Percentiles rank a stretch among this genome's conserved stretches.
Evolutionary conservation across 2,329 filamentous ascomycete species (phyloP).

Genomic region (Bipolaris oryzae): DNA sequence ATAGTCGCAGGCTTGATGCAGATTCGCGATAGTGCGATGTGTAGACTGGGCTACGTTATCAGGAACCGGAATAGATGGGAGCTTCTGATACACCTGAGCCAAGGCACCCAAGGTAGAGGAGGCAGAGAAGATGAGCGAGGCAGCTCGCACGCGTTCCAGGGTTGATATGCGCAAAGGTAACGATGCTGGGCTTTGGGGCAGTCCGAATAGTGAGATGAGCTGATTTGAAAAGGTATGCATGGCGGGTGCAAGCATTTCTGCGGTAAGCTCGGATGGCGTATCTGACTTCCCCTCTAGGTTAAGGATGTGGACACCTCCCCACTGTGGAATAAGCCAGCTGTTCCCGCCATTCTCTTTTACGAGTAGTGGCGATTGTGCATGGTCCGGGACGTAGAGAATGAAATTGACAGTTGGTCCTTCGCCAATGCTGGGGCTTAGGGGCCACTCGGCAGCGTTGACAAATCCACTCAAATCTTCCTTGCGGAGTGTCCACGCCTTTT

Average conservation of each 20-base stretch:
- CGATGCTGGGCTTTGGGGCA: slow-evolving; percentile 77
- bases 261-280: slow-evolving; percentile 61
- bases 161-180: slow-evolving; percentile 84
- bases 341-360: slow-evolving; percentile 67
- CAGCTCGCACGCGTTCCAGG: slow-evolving; percentile 81
- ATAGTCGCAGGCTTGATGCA: slow-evolving; percentile 76
- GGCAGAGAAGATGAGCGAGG: slow-evolving; percentile 83
- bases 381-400: slow-evolving; percentile 83
- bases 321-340: slow-evolving; percentile 95
- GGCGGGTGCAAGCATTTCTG: slow-evolving; percentile 73
- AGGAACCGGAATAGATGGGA: slow-evolving; percentile 91
- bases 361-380: slow-evolving; percentile 64
- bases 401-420: slow-evolving; percentile 95
- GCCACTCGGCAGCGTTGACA: slow-evolving; percentile 98
- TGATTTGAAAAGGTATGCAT: slow-evolving; percentile 92
- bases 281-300: slow-evolving; percentile 55
- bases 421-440: slow-evolving; percentile 90
- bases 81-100: slow-evolving; percentile 76
- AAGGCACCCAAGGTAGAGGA: slow-evolving; percentile 94
- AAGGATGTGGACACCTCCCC: slow-evolving; percentile 80
- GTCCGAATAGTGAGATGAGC: slow-evolving; percentile 83
- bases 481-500: slow-evolving; percentile 70
- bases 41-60: slow-evolving; percentile 85
- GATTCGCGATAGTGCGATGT: slow-evolving; percentile 75
- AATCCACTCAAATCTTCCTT: slow-evolving; percentile 92